phyloP scores from a whole-genome alignment of 371 early-diverging fungal genomes.

The Entomophthora muscae region DNA sequence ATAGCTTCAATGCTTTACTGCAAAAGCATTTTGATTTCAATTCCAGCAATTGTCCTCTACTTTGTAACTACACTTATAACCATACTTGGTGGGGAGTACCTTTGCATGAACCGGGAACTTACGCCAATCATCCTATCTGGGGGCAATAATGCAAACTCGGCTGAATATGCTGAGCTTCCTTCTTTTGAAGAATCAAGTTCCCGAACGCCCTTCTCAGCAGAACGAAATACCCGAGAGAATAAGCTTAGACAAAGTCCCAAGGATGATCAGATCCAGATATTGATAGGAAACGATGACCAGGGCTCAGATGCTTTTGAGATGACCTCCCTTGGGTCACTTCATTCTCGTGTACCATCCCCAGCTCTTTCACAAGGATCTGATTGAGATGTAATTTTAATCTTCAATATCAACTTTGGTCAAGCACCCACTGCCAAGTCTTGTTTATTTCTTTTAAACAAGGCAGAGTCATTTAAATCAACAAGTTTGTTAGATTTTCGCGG shows the following conservation, averaged over 20 bases:
- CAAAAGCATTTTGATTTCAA: slow-evolving; percentile 30
- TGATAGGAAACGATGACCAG: background rate
- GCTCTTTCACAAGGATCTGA: background rate
- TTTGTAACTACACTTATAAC: slow-evolving; percentile 29
- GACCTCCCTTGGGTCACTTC: background rate
- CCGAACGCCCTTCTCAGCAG: background rate
- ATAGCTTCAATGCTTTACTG: slow-evolving; percentile 35
- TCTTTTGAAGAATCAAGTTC: background rate
- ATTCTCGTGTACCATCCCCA: background rate
- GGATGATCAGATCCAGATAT: background rate
- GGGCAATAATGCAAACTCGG: background rate
- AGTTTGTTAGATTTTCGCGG: too few species aligned
- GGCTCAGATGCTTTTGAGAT: background rate
- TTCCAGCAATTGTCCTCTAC: slow-evolving; percentile 53
- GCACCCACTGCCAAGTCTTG: too few species aligned
- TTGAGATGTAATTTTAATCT: too few species aligned
- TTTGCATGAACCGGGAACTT: slow-evolving; percentile 66
- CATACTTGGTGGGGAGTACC: slow-evolving; percentile 62
- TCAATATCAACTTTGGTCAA: too few species aligned
- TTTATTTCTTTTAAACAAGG: too few species aligned
- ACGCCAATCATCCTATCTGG: slow-evolving; percentile 47
- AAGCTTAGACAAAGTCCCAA: background rate
- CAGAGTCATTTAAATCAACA: too few species aligned
- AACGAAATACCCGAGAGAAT: background rate
- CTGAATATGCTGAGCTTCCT: background rate